phyloP scores from a whole-genome alignment of 768 basidiomycete species.

The Panaeolus papilionaceus region DNA sequence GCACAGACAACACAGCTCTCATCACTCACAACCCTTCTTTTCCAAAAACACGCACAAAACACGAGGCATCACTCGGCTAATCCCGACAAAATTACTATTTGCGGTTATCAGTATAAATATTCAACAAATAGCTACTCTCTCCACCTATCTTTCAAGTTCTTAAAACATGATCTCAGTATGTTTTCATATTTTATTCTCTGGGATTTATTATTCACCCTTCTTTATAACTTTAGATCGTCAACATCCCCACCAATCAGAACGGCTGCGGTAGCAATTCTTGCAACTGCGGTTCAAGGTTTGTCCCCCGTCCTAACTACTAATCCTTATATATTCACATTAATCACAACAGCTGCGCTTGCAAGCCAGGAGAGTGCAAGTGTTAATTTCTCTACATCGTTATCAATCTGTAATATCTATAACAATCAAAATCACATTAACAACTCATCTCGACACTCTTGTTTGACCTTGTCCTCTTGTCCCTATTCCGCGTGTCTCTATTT shows the following conservation, averaged over 20 bases:
- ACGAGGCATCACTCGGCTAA: slow-evolving; percentile 49
- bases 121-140: background rate
- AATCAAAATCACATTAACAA: background rate
- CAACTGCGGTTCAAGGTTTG: slow-evolving; percentile 57
- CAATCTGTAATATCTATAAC: slow-evolving; percentile 9
- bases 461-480: too few species aligned
- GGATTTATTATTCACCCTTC: slow-evolving; percentile 13
- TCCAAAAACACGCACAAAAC: slow-evolving; percentile 45
- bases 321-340: background rate
- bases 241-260: slow-evolving; percentile 47
- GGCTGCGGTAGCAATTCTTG: slow-evolving; percentile 56
- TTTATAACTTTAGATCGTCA: slow-evolving; percentile 36
- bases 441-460: background rate
- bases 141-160: slow-evolving; percentile 15
- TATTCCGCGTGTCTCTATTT: background rate
- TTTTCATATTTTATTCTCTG: slow-evolving; percentile 18
- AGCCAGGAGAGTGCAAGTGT: slow-evolving; percentile 71
- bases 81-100: slow-evolving; percentile 26
- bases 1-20: slow-evolving; percentile 9
- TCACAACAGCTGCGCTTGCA: slow-evolving; percentile 59
- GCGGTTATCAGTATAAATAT: background rate
- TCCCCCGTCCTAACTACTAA: background rate
- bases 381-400: slow-evolving; percentile 32
- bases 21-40: slow-evolving; percentile 22
- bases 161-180: slow-evolving; percentile 54